These are phyloP conservation scores for Hypoxylon sp. DNA, from an alignment of 2,329 filamentous ascomycete species.

Conservation along the genomic window DNA sequence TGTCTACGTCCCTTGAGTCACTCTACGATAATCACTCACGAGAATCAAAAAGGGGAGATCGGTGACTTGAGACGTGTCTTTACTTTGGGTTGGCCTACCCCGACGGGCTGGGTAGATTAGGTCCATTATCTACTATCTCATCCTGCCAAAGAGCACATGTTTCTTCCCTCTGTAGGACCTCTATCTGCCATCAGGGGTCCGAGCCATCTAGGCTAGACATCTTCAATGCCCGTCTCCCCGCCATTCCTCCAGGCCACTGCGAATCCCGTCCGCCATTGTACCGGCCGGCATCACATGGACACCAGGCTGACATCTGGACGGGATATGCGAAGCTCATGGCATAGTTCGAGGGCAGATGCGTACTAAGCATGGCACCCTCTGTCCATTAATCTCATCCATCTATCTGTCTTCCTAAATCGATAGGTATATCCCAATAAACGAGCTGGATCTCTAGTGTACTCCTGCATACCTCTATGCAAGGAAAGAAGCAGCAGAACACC, in stretches of 20 bases:
- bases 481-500: not conserved
- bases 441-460: not conserved
- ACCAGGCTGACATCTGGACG: not conserved
- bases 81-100: too few species aligned
- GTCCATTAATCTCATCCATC: not conserved
- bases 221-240: not conserved
- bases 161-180: too few species aligned
- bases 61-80: too few species aligned
- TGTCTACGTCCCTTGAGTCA: too few species aligned
- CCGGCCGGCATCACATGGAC: not conserved
- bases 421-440: not conserved
- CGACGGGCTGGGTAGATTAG: too few species aligned
- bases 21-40: too few species aligned
- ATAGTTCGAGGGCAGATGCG: not conserved
- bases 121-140: too few species aligned
- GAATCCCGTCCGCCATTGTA: not conserved
- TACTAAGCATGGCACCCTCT: not conserved
- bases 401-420: too few species aligned
- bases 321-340: not conserved
- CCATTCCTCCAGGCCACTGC: not conserved
- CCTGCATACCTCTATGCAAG: not conserved
- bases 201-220: not conserved
- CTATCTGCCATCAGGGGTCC: too few species aligned
- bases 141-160: too few species aligned
- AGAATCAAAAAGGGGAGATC: too few species aligned